These are phyloP conservation scores for Gossypioides kirkii DNA, from an alignment of 345 rosid genomes.

Conservation along the genomic window DNA sequence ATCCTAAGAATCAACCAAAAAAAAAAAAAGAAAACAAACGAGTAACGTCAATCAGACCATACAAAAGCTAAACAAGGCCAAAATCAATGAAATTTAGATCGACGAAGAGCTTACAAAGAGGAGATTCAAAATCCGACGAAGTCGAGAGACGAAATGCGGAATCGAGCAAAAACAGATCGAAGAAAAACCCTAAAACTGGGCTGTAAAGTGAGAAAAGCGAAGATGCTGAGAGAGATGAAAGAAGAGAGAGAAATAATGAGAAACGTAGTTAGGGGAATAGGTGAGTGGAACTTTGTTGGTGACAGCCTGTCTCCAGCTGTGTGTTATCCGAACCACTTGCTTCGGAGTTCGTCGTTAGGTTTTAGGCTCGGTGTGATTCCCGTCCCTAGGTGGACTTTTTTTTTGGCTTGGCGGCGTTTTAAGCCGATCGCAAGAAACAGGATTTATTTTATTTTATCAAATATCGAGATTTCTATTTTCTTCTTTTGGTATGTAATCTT, in stretches of 20 bases:
- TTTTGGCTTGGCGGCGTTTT: background rate
- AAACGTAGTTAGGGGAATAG: conserved; percentile 43
- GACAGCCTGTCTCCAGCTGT: conserved; percentile 99
- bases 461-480: background rate
- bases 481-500: background rate
- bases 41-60: background rate
- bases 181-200: conserved; percentile 38
- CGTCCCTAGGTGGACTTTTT: conserved; percentile 32
- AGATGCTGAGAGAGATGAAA: conserved; percentile 3
- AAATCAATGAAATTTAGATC: conserved; percentile 19
- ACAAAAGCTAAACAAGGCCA: background rate
- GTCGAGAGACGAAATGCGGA: conserved; percentile 12
- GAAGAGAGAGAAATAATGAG: conserved; percentile 11
- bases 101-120: conserved; percentile 48
- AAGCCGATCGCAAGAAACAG: background rate
- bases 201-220: background rate
- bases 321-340: conserved; percentile 44
- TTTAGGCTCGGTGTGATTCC: conserved; percentile 17
- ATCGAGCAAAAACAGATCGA: conserved; percentile 19
- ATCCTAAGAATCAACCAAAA: background rate
- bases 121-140: conserved; percentile 49
- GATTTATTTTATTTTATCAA: background rate
- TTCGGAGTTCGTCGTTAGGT: conserved; percentile 23
- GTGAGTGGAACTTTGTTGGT: conserved; percentile 91
- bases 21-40: background rate